phyloP scores from a whole-genome alignment of 495 filamentous ascomycete genomes.

The Cercophora newfieldiana region DNA sequence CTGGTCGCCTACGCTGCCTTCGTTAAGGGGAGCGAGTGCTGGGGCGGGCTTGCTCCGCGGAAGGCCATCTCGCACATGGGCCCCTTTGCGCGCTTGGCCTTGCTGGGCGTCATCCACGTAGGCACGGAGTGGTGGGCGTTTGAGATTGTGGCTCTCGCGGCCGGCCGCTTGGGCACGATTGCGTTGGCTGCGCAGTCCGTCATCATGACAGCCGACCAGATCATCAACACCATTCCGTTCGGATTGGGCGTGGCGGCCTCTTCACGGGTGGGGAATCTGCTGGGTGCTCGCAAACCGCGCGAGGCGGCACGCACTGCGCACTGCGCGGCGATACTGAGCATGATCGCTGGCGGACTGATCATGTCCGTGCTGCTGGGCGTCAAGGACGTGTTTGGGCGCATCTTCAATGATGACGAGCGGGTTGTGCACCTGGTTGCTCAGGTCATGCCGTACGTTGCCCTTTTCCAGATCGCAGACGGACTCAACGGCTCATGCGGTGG shows the following conservation, averaged over 20 bases:
- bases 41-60: conserved; percentile 73
- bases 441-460: conserved; percentile 79
- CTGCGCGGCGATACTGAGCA: conserved; percentile 72
- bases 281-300: conserved; percentile 67
- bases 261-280: conserved; percentile 76
- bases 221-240: conserved; percentile 92
- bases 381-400: conserved; percentile 72
- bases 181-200: conserved; percentile 85
- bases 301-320: conserved; percentile 76
- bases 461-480: conserved; percentile 95
- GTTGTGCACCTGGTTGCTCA: conserved; percentile 78
- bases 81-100: conserved; percentile 74
- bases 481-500: conserved; percentile 86
- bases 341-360: conserved; percentile 66
- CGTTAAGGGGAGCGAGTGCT: conserved; percentile 71
- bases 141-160: conserved; percentile 90
- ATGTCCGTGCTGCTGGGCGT: conserved; percentile 72
- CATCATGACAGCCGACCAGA: conserved; percentile 92
- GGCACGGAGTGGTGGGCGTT: conserved; percentile 98
- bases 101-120: conserved; percentile 81
- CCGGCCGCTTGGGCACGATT: conserved; percentile 79
- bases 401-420: conserved; percentile 77
- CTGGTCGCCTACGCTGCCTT: conserved; percentile 76
- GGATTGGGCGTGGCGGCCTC: conserved; percentile 85
- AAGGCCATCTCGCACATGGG: conserved; percentile 63